A percentile compares a stretch with the other conserved stretches of the same genome.
These are phyloP conservation scores for Cronartium ribicola DNA, from an alignment of 1,284 basidiomycete species.

Conservation along the genomic window DNA sequence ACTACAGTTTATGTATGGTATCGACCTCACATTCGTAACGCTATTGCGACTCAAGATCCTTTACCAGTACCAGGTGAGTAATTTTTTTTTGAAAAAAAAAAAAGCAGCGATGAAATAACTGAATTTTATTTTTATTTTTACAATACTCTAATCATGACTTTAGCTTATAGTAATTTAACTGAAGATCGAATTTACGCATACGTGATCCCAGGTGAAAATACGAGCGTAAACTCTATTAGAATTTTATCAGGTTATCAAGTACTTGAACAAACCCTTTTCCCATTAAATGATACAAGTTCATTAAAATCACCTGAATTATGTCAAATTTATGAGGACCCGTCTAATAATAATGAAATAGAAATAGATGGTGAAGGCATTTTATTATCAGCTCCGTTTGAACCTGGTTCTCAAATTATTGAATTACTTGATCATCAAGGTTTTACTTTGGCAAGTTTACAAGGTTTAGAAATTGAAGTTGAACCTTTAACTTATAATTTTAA, in stretches of 20 bases:
- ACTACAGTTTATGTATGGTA: conserved; percentile 41
- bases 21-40: conserved; percentile 25
- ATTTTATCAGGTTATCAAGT: conserved; percentile 36
- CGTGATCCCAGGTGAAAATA: conserved; percentile 34
- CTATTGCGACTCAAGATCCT: conserved; percentile 12
- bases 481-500: conserved; percentile 40
- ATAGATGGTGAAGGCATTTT: conserved; percentile 33
- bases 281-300: conserved; percentile 4
- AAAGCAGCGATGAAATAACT: not conserved
- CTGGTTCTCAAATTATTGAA: conserved; percentile 26
- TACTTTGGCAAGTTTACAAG: conserved; percentile 28
- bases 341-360: conserved; percentile 30
- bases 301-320: conserved; percentile 17
- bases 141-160: not conserved
- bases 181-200: conserved; percentile 40
- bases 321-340: conserved; percentile 21
- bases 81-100: not conserved
- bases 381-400: conserved; percentile 31
- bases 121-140: not conserved
- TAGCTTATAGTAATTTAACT: conserved; percentile 19
- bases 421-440: conserved; percentile 18
- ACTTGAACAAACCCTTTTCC: conserved; percentile 33
- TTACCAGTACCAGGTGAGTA: conserved; percentile 25
- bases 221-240: conserved; percentile 10
- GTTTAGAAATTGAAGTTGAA: conserved; percentile 9